Evolutionary conservation across 2,329 filamentous ascomycete species (phyloP).

Genomic region (Trichoderma sp.): DNA sequence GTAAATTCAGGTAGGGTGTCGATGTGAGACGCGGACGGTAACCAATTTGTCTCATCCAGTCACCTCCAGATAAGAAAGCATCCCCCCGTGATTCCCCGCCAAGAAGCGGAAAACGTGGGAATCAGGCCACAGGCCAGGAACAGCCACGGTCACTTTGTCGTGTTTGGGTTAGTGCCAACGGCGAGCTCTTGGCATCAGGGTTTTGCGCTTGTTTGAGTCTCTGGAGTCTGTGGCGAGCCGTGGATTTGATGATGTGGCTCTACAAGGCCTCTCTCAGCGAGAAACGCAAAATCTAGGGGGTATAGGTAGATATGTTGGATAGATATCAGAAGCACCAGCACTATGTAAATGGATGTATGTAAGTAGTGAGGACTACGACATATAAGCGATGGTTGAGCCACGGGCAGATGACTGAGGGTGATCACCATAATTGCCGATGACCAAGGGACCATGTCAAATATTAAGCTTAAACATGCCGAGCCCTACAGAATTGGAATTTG

Average conservation of each 20-base stretch:
- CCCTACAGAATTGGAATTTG: background rate
- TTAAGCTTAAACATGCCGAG: background rate
- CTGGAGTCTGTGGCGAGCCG: background rate
- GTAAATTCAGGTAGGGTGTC: background rate
- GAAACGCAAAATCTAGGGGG: background rate
- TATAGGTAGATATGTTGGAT: background rate
- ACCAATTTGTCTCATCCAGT: background rate
- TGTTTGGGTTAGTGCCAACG: conserved; percentile 30
- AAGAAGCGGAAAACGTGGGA: conserved; percentile 23
- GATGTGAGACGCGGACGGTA: background rate
- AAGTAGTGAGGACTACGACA: background rate
- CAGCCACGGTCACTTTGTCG: background rate
- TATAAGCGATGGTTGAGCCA: background rate
- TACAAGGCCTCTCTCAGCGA: background rate
- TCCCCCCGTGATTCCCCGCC: background rate
- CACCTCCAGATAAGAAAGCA: background rate
- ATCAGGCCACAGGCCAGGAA: conserved; percentile 23
- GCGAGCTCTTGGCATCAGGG: conserved; percentile 29
- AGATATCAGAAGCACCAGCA: background rate
- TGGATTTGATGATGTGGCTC: background rate
- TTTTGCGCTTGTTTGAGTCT: background rate
- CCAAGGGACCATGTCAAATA: background rate
- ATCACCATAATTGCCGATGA: background rate
- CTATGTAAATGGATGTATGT: background rate
- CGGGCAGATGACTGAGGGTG: background rate